Conservation (phyloP, 2,329 filamentous ascomycete species). For the Beauveria varroae region DNA sequence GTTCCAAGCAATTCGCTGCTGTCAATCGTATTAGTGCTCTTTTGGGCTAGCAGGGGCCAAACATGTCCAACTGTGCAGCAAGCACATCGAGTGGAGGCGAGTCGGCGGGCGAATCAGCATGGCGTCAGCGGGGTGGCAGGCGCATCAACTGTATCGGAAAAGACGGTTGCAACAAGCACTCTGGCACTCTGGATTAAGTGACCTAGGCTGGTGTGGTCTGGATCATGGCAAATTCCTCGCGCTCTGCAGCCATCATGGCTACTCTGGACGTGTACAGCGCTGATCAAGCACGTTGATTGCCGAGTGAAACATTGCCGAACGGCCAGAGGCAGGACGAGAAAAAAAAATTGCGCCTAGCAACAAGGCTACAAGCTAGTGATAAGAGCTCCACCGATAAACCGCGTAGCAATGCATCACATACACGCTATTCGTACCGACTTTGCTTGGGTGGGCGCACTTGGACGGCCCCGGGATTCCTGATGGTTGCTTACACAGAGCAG, state of each 20-base stretch:
- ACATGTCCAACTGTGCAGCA: background rate
- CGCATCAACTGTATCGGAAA: conserved; percentile 8
- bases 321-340: background rate
- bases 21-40: conserved; percentile 8
- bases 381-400: background rate
- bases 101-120: background rate
- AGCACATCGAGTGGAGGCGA: background rate
- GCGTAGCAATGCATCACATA: background rate
- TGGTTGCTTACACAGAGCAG: background rate
- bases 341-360: background rate
- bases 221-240: background rate
- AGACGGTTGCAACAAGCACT: background rate
- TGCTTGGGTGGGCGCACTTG: background rate
- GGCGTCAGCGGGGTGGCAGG: background rate
- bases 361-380: conserved; percentile 2
- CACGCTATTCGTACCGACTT: background rate
- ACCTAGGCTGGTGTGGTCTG: background rate
- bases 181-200: background rate
- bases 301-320: conserved; percentile 2
- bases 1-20: background rate
- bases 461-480: background rate
- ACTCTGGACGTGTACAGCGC: conserved; percentile 1
- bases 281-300: background rate
- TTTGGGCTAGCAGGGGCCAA: conserved; percentile 10
- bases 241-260: background rate